phyloP scores from a whole-genome alignment of 2,329 filamentous ascomycete genomes.

The Dactylellina cionopaga region DNA sequence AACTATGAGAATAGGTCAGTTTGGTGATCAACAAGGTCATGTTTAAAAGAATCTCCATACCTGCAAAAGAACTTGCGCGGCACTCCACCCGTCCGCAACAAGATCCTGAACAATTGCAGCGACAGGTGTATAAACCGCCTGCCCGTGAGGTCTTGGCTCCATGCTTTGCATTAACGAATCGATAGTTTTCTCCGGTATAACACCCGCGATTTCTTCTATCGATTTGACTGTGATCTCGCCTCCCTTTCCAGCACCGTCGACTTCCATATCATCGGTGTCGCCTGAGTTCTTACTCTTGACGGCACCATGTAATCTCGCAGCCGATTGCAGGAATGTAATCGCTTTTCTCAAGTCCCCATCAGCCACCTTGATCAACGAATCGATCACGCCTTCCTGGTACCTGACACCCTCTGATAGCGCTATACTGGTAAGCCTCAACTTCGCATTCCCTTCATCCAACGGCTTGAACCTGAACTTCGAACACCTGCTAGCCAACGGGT shows the following conservation, averaged over 20 bases:
- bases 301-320: slow-evolving; percentile 85
- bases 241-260: slow-evolving; percentile 63
- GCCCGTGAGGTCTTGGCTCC: slow-evolving; percentile 73
- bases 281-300: slow-evolving; percentile 63
- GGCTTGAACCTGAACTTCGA: slow-evolving; percentile 99
- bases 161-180: slow-evolving; percentile 77
- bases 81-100: slow-evolving; percentile 97
- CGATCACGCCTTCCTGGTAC: slow-evolving; percentile 80
- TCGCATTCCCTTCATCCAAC: slow-evolving; percentile 85
- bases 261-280: slow-evolving; percentile 72
- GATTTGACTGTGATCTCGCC: slow-evolving; percentile 76
- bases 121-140: slow-evolving; percentile 72
- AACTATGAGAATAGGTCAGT: slow-evolving; percentile 66
- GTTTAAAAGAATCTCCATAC: slow-evolving; percentile 62
- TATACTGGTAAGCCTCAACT: slow-evolving; percentile 81
- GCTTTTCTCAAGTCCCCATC: slow-evolving; percentile 96
- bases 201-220: slow-evolving; percentile 94
- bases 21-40: slow-evolving; percentile 24
- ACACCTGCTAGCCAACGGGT: slow-evolving; percentile 90
- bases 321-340: slow-evolving; percentile 94
- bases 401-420: slow-evolving; percentile 79
- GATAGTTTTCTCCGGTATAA: slow-evolving; percentile 82
- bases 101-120: slow-evolving; percentile 85
- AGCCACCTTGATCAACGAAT: slow-evolving; percentile 84
- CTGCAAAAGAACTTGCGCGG: slow-evolving; percentile 84